These are phyloP conservation scores for Ophiostoma triangulosporum DNA, from an alignment of 2,329 filamentous ascomycete species.

Conservation along the genomic window DNA sequence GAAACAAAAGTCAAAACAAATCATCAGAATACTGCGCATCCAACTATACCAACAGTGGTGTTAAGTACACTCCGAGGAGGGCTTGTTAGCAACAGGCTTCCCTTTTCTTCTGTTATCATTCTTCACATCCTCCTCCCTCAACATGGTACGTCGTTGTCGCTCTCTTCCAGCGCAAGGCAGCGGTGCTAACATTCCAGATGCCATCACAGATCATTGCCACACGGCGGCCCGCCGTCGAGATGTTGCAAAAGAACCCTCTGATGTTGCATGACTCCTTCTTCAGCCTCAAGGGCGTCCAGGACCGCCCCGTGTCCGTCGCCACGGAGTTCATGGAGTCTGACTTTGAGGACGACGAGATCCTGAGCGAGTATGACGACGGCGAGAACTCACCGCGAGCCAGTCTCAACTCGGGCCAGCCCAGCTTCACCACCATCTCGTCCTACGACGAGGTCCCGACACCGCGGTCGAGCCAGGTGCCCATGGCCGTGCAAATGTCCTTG, in stretches of 20 bases:
- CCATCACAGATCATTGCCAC: slow-evolving; percentile 12
- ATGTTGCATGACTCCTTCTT: slow-evolving; percentile 46
- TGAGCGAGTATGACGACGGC: slow-evolving; percentile 45
- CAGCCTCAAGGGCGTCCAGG: slow-evolving; percentile 36
- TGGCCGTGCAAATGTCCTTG: slow-evolving; percentile 18
- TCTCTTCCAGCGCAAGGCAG: not conserved
- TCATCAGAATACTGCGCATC: no score
- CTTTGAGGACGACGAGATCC: slow-evolving; percentile 49
- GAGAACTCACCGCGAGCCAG: slow-evolving; percentile 52
- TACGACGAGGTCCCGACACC: slow-evolving; percentile 76
- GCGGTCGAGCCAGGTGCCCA: slow-evolving; percentile 38
- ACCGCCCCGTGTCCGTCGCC: slow-evolving; percentile 53
- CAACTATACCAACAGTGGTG: no score
- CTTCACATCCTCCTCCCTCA: no score
- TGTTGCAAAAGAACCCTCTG: slow-evolving; percentile 32
- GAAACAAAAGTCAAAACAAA: no score
- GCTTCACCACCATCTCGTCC: slow-evolving; percentile 76
- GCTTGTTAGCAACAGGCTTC: no score
- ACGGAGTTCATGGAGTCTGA: slow-evolving; percentile 73
- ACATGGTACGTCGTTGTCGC: not conserved
- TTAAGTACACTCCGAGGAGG: no score
- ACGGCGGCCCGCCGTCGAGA: slow-evolving; percentile 31
- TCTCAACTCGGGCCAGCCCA: slow-evolving; percentile 57
- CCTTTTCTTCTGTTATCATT: no score
- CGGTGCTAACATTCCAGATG: slow-evolving; percentile 2